Conservation (phyloP, 108 stramenopile genomes). For the Cyclotella atomus region DNA sequence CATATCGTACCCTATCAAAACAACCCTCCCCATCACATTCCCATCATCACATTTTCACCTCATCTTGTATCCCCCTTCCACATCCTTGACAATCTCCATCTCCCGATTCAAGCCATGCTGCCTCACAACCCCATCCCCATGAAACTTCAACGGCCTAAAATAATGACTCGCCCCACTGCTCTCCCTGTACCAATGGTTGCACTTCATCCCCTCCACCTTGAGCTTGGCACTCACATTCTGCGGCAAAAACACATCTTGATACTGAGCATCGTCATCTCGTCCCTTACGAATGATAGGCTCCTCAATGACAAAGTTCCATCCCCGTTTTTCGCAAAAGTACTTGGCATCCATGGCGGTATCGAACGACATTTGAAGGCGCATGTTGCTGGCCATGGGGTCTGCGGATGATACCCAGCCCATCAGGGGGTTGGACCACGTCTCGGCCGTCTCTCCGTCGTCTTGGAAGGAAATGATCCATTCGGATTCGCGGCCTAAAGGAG, state of each 20-base stretch:
- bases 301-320: conserved; percentile 90
- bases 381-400: conserved; percentile 89
- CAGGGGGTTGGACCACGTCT: conserved; percentile 91
- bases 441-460: conserved; percentile 69
- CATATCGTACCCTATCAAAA: too few relatives aligned
- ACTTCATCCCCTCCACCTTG: conserved; percentile 67
- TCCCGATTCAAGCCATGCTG: conserved; percentile 83
- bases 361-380: conserved; percentile 75
- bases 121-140: conserved; percentile 79
- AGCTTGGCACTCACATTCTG: conserved; percentile 67
- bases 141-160: conserved; percentile 87
- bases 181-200: conserved; percentile 77
- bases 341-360: conserved; percentile 88
- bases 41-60: conserved; percentile 62
- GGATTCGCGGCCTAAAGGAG: conserved; percentile 60
- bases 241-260: conserved; percentile 90
- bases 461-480: conserved; percentile 83
- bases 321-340: conserved; percentile 90
- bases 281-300: conserved; percentile 70
- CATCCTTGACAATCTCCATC: conserved; percentile 58
- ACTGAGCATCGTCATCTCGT: conserved; percentile 73
- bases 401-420: conserved; percentile 95
- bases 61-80: conserved; percentile 73
- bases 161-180: conserved; percentile 80
- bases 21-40: too few relatives aligned